Base-by-base conservation (phyloP, 2,329 filamentous ascomycete species). In the Trichoderma oligosporum region DNA sequence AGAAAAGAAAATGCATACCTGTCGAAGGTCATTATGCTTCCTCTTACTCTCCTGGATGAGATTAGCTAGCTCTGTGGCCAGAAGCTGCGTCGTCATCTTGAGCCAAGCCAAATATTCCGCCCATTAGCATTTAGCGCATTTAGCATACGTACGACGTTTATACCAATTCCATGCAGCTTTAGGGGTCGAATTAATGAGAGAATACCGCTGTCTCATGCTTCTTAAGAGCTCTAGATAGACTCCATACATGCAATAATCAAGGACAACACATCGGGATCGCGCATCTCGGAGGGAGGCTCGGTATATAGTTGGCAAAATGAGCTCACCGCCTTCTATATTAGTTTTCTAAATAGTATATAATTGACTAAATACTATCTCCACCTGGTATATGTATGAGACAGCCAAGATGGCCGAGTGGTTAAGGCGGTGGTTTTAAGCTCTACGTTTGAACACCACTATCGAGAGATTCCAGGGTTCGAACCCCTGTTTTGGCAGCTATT, bases 21-120 rank as follows among this genome's bases (percentile, higher is more conserved):
- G 89, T 77, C 89, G 85, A 53, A 99, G 80, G 67, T 97, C 94
- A 65, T 88, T 84, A 73, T 97, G 88, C 75, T 96, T 97, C 67
- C 93, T 84, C 75, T 96, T 97, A 70, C 92, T 94, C 78, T 99
- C 94, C 73, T 95, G 90, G 67, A 96, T 87, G 71, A 97, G 84
- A 76, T 90, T 95, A 68, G 87, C 84, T 71, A 97, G 83, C 82
- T 97, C 92, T 58, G 89, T 86, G 69, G 87, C 85, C 67, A 97
- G 82, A 68, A 96, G 86, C 82, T 95, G 90, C 67, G 91, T 87
- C 73, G 91, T 95, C 91, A 96, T 96, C 67, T 76, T 86, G 71
- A 62, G 62, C 64, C 55, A 58, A 46, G 62, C 57, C 56, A 38
- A 58, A 47, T 45, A 60, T 59, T 56, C 57, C 49, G 64, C 66